These are phyloP conservation scores for Auricularia heimuer DNA, from an alignment of 768 basidiomycete species.

Conservation along the genomic window DNA sequence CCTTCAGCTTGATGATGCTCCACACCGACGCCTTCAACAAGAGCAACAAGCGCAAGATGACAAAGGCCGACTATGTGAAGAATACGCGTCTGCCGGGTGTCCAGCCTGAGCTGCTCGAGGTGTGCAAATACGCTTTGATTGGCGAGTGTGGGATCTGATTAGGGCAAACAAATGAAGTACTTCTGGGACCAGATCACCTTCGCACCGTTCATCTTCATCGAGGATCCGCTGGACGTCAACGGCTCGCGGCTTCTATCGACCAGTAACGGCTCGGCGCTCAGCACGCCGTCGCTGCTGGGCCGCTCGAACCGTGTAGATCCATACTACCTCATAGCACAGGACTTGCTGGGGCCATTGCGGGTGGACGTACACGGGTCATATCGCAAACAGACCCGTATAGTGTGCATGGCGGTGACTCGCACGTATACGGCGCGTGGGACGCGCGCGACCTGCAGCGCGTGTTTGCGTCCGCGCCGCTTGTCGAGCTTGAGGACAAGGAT, in stretches of 20 bases:
- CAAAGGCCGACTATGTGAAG: conserved; percentile 85
- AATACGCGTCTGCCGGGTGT: conserved; percentile 87
- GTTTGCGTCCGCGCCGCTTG: conserved; percentile 49
- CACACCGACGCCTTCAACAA: conserved; percentile 98
- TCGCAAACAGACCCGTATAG: conserved; percentile 51
- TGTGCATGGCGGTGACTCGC: conserved; percentile 48
- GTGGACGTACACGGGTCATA: conserved; percentile 51
- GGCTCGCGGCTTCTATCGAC: conserved; percentile 34
- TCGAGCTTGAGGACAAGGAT: conserved; percentile 38
- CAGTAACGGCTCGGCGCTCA: conserved; percentile 7
- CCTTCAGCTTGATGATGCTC: conserved; percentile 97
- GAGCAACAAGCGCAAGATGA: conserved; percentile 96
- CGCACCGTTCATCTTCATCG: conserved; percentile 93
- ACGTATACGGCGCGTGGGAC: conserved; percentile 44
- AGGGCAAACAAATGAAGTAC: conserved; percentile 39
- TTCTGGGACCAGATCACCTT: conserved; percentile 96
- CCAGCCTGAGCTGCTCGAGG: conserved; percentile 74
- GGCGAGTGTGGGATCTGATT: conserved; percentile 3
- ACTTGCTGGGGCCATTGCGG: conserved; percentile 57
- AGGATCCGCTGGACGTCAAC: conserved; percentile 71
- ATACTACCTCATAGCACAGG: conserved; percentile 80
- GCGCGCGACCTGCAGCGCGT: conserved; percentile 52
- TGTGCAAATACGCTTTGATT: conserved; percentile 28
- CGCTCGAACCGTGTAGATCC: conserved; percentile 74
- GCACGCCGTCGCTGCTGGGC: conserved; percentile 29